Conservation (phyloP, 768 basidiomycete genomes). For the Strobilomyces confusus region DNA sequence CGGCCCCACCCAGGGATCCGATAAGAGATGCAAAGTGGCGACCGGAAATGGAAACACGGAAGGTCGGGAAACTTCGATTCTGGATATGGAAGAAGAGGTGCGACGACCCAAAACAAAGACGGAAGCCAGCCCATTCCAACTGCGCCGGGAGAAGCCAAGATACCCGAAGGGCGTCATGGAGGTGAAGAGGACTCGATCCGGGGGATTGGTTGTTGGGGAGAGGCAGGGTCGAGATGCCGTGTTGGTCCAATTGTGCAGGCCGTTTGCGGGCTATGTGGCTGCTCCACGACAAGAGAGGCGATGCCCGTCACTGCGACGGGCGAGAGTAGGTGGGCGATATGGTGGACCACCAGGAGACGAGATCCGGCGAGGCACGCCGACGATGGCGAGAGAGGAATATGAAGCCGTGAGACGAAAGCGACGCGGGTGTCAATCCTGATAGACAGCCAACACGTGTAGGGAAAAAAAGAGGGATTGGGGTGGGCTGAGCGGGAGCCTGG, state of each 20-base stretch:
- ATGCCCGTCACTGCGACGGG: neutral
- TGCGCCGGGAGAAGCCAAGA: neutral
- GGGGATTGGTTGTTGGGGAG: constrained; percentile 5
- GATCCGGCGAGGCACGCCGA: constrained; percentile 10
- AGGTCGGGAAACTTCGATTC: constrained; percentile 14
- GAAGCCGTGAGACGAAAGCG: constrained; percentile 1
- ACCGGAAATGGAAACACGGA: constrained; percentile 14
- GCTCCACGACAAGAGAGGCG: neutral
- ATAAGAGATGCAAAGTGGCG: constrained; percentile 9
- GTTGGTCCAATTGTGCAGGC: neutral
- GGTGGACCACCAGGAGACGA: neutral
- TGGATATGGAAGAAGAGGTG: constrained; percentile 7
- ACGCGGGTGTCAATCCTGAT: constrained; percentile 6
- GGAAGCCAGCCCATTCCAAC: neutral
- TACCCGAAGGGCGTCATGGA: constrained; percentile 8
- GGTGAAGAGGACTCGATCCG: constrained; percentile 3
- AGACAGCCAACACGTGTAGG: neutral
- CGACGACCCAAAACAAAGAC: neutral
- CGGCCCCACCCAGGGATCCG: neutral
- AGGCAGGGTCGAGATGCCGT: neutral
- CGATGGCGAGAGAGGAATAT: neutral
- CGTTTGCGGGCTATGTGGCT: neutral
- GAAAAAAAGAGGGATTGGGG: no score
- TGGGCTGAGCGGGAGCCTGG: no score
- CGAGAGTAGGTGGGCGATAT: constrained; percentile 7